Base-by-base conservation (phyloP, 2,329 filamentous ascomycete species). In the Ophiostoma quercus region DNA sequence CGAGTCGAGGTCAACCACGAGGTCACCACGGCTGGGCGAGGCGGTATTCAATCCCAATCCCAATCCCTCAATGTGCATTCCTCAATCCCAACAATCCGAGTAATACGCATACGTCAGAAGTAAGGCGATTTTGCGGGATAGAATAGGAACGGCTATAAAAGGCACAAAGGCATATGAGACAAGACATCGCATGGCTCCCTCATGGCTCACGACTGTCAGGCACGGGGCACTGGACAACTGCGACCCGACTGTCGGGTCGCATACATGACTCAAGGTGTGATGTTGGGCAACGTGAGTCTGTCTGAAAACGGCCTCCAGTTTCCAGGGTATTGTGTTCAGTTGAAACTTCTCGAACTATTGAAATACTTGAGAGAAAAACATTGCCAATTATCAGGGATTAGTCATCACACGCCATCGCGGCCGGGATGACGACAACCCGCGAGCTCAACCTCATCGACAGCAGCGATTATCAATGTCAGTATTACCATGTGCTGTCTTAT, bases 391-490 rank as follows among this genome's bases (percentile, higher is more conserved):
- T n/a, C 5, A 2, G 3, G 7, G 51, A 22, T 57, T 57, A 25
- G 51, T 57, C 51, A 57, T 57, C 51, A 25, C n/a, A 57, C 51
- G 51, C 51, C 51, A 57, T 57, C 51, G 16, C 3, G 9, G 22
- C n/a, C 51, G 51, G 51, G 51, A 57, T 57, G 51, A 57, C 51
- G 51, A 57, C 51, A 57, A 57, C 51, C 51, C 22, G 51, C 22
- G 22, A 57, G n/a, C 22, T 57, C 25, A 25, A 57, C 51, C 51
- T 57, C 51, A 57, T 57, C 22, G 51, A 29, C 51, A 25, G 9
- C 51, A 29, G 22, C 11, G 51, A 57, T 57, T 25, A 25, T 57
- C 51, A 25, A 57, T 57, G 16, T n/a, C 43, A 16, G 19, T 16
- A 47, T 7, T 47, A 47, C 16, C 14, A 14, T 47, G 16, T n/a